These are phyloP conservation scores for Yamadazyma kanchanaburiensis DNA, from an alignment of 1,139 yeast genomes.

Conservation along the genomic window DNA sequence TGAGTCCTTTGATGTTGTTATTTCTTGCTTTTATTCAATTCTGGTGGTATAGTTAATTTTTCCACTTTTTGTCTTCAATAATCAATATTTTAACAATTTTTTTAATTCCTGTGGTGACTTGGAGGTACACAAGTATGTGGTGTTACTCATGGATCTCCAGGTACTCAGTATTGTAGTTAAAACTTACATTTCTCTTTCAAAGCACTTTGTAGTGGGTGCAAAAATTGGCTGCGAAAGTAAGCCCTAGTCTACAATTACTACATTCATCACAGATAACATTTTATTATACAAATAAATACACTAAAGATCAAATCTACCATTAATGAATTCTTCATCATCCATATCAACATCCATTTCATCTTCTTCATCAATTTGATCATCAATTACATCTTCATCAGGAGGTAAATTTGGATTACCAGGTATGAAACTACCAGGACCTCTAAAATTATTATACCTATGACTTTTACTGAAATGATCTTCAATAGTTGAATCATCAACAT, in stretches of 20 bases:
- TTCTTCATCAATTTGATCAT: slow-evolving; percentile 63
- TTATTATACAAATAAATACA: slow-evolving; percentile 1
- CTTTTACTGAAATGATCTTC: slow-evolving; percentile 71
- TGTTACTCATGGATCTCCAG: too few relatives aligned
- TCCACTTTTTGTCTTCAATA: too few relatives aligned
- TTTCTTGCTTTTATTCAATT: too few relatives aligned
- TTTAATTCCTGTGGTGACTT: too few relatives aligned
- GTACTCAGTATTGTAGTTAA: not conserved
- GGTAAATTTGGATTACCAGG: slow-evolving; percentile 78
- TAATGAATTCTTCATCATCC: slow-evolving; percentile 76
- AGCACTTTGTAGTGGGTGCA: too few relatives aligned
- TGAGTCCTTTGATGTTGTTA: too few relatives aligned
- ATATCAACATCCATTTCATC: slow-evolving; percentile 47
- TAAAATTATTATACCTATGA: slow-evolving; percentile 44
- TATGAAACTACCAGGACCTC: slow-evolving; percentile 67
- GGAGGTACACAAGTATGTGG: too few relatives aligned
- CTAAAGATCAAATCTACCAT: slow-evolving; percentile 70
- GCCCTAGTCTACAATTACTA: too few relatives aligned
- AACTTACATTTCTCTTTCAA: not conserved
- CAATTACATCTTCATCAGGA: slow-evolving; percentile 80
- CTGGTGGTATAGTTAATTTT: too few relatives aligned
- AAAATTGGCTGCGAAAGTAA: too few relatives aligned
- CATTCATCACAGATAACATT: too few relatives aligned
- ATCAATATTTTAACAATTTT: too few relatives aligned
- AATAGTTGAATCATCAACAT: slow-evolving; percentile 91